These are phyloP conservation scores for Ophiostoma ulmi DNA, from an alignment of 2,329 filamentous ascomycete species.

Conservation along the genomic window DNA sequence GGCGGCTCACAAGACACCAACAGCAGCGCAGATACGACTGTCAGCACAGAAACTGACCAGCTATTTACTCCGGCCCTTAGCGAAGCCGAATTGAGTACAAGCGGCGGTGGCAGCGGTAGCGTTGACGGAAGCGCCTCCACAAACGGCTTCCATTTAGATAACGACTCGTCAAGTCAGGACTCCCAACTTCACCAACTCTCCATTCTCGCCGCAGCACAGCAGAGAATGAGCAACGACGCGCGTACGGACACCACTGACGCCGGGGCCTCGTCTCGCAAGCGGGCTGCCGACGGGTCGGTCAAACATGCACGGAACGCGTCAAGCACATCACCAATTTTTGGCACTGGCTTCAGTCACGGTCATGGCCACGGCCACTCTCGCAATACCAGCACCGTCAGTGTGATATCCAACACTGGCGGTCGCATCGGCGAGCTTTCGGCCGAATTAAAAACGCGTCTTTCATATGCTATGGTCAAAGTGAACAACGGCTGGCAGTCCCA, in stretches of 20 bases:
- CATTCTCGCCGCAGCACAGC: constrained; percentile 51
- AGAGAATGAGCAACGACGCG: constrained; percentile 42
- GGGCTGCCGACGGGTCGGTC: constrained; percentile 69
- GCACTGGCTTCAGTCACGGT: constrained; percentile 25
- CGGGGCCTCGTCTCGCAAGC: constrained; percentile 53
- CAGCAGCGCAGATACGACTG: constrained; percentile 35
- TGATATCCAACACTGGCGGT: constrained; percentile 56
- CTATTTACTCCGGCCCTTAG: constrained; percentile 43
- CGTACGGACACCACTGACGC: constrained; percentile 31
- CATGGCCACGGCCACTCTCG: constrained; percentile 53
- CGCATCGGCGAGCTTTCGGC: constrained; percentile 77
- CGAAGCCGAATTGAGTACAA: constrained; percentile 40
- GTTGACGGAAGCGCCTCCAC: constrained; percentile 14
- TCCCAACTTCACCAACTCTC: constrained; percentile 56
- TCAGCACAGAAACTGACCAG: constrained; percentile 37
- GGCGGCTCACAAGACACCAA: constrained; percentile 36
- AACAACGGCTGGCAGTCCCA: constrained; percentile 82
- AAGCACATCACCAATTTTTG: constrained; percentile 43
- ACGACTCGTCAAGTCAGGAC: constrained; percentile 46
- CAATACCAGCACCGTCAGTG: constrained; percentile 64
- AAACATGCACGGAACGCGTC: constrained; percentile 48
- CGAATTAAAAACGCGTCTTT: constrained; percentile 75
- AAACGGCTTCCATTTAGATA: constrained; percentile 15
- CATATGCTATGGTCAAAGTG: constrained; percentile 91
- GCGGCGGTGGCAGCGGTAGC: constrained; percentile 34